Evolutionary conservation across 352 stramenopile genomes (phyloP).

Genomic region (Phytophthora pistaciae): DNA sequence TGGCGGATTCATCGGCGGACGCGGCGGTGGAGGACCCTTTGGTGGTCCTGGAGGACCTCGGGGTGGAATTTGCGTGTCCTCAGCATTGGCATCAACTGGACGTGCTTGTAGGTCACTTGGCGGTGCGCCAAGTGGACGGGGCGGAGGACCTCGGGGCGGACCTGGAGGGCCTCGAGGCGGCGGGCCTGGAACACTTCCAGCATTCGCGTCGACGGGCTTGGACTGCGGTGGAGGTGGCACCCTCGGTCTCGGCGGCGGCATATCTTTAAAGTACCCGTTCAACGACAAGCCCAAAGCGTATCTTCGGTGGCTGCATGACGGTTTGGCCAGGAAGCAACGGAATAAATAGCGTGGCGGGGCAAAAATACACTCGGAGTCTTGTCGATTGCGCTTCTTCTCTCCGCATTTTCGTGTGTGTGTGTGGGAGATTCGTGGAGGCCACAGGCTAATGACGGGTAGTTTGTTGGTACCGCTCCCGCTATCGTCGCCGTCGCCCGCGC

Average conservation of each 20-base stretch:
- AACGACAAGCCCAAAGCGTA: conserved; percentile 16
- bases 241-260: conserved; percentile 33
- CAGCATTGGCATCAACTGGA: neutral
- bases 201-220: conserved; percentile 1
- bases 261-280: conserved; percentile 1
- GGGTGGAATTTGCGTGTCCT: neutral
- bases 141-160: conserved; percentile 6
- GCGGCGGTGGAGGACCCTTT: conserved; percentile 11
- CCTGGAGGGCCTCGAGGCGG: conserved; percentile 4
- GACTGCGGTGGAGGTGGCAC: conserved; percentile 23
- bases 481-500: conserved; percentile 15
- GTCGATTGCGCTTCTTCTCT: neutral
- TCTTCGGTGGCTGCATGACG: conserved; percentile 15
- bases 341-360: conserved; percentile 14
- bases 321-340: neutral
- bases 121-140: neutral
- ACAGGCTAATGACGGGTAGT: conserved; percentile 29
- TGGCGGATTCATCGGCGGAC: conserved; percentile 36
- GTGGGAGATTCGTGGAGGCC: neutral
- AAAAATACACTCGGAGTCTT: conserved; percentile 26
- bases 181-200: conserved; percentile 1
- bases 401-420: neutral
- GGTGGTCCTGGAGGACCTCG: conserved; percentile 3
- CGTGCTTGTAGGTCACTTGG: conserved; percentile 15
- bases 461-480: conserved; percentile 21